Conservation (phyloP, 441 rosid species). For the Mallotus japonicus region DNA sequence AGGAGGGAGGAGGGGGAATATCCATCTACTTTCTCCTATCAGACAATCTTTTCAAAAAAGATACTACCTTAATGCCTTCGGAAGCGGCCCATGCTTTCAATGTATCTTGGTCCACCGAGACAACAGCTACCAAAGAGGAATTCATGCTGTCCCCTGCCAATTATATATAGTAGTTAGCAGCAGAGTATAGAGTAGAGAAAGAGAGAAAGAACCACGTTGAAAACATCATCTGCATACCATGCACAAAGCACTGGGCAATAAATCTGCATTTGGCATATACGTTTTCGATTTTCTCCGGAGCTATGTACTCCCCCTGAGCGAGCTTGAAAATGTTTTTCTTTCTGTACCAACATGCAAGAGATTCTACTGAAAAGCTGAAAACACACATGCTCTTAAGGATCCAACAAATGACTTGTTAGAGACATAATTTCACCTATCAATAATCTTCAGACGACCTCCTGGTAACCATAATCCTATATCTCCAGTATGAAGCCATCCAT, state of each 20-base stretch:
- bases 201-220: slow-evolving; percentile 10
- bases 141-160: slow-evolving; percentile 88
- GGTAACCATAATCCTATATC: slow-evolving; percentile 92
- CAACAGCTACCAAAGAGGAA: slow-evolving; percentile 81
- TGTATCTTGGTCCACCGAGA: slow-evolving; percentile 76
- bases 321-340: slow-evolving; percentile 98
- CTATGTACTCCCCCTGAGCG: slow-evolving; percentile 98
- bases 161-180: slow-evolving; percentile 15
- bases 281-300: slow-evolving; percentile 98
- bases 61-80: slow-evolving; percentile 74
- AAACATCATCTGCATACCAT: slow-evolving; percentile 49
- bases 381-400: background rate
- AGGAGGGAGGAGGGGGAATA: background rate
- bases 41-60: slow-evolving; percentile 12
- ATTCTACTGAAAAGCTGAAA: slow-evolving; percentile 9
- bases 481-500: slow-evolving; percentile 97
- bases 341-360: slow-evolving; percentile 44
- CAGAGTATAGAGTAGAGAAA: slow-evolving; percentile 5
- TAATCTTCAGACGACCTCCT: slow-evolving; percentile 94
- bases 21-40: background rate
- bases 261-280: slow-evolving; percentile 90
- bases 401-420: slow-evolving; percentile 8
- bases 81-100: slow-evolving; percentile 82
- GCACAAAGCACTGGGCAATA: slow-evolving; percentile 76
- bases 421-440: slow-evolving; percentile 63